Conservation (phyloP, 2,329 filamentous ascomycete species). For the Clonostachys solani region DNA sequence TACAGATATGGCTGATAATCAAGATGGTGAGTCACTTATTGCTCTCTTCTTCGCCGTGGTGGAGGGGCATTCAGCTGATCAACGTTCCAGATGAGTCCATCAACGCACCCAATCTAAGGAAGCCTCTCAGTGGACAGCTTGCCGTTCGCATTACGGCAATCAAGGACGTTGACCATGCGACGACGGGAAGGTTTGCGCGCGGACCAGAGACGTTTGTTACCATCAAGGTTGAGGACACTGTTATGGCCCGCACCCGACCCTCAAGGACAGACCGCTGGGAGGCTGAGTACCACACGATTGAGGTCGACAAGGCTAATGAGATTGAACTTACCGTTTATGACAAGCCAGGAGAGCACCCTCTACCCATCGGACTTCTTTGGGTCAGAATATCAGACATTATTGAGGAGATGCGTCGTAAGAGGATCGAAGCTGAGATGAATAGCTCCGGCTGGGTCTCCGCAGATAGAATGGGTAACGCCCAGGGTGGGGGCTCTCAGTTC, state of each 20-base stretch:
- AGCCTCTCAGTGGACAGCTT: constrained; percentile 89
- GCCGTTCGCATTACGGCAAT: constrained; percentile 83
- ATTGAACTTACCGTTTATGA: constrained; percentile 98
- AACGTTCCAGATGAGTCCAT: constrained; percentile 78
- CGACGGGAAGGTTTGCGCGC: constrained; percentile 77
- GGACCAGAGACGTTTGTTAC: constrained; percentile 94
- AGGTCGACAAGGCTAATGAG: constrained; percentile 98
- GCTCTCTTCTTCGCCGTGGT: too few species aligned
- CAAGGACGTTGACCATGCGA: constrained; percentile 90
- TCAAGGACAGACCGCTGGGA: constrained; percentile 89
- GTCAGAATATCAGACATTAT: constrained; percentile 95
- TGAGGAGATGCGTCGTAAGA: constrained; percentile 95
- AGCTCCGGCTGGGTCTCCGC: constrained; percentile 95
- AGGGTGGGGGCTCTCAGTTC: constrained; percentile 47
- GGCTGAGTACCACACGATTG: constrained; percentile 84
- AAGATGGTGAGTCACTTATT: constrained; percentile 62
- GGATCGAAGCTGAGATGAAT: constrained; percentile 93
- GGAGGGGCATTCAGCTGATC: neutral
- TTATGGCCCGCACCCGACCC: constrained; percentile 82
- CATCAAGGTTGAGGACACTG: constrained; percentile 92
- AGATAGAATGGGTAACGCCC: constrained; percentile 76
- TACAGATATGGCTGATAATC: constrained; percentile 72
- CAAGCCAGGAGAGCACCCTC: constrained; percentile 83
- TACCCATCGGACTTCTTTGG: constrained; percentile 95
- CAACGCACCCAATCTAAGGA: constrained; percentile 90